phyloP scores from a whole-genome alignment of 192 early-diverging fungal genomes.

The Coemansia sp. region DNA sequence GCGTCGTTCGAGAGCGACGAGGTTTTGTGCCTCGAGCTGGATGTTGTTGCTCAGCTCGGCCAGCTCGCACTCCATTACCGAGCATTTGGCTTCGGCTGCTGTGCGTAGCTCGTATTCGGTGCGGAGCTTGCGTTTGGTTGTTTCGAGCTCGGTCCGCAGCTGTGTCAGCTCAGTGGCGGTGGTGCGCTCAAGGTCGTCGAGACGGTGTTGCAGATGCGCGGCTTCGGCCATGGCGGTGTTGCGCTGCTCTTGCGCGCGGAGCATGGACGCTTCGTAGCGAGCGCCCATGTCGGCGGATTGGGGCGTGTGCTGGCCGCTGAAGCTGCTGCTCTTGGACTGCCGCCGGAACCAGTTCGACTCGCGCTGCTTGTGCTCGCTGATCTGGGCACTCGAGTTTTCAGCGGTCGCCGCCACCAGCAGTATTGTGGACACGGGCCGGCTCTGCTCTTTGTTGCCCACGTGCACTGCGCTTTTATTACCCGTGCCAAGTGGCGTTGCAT shows the following conservation, averaged over 20 bases:
- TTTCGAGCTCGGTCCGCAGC: slow-evolving; percentile 21
- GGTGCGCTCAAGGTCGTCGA: slow-evolving; percentile 14
- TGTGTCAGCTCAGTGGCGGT: slow-evolving; percentile 15
- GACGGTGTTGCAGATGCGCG: slow-evolving; percentile 18
- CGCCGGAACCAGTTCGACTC: slow-evolving; percentile 43
- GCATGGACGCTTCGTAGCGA: slow-evolving; percentile 33
- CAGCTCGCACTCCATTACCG: slow-evolving; percentile 49
- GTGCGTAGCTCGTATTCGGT: slow-evolving; percentile 49
- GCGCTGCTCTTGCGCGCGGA: slow-evolving; percentile 39
- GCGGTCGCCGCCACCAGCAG: slow-evolving; percentile 37
- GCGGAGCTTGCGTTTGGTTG: slow-evolving; percentile 20
- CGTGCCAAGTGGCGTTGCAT: not conserved
- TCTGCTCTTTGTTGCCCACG: not conserved
- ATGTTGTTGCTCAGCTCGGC: slow-evolving; percentile 51
- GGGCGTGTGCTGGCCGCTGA: not conserved
- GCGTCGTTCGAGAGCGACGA: slow-evolving; percentile 44
- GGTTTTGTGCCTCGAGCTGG: slow-evolving; percentile 47
- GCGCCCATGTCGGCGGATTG: not conserved
- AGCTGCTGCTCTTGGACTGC: slow-evolving; percentile 24
- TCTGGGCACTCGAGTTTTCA: slow-evolving; percentile 26
- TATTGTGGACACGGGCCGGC: slow-evolving; percentile 28
- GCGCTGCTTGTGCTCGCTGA: not conserved
- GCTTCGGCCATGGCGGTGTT: slow-evolving; percentile 34
- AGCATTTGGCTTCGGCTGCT: slow-evolving; percentile 49
- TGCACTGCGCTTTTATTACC: not conserved